Conservation (phyloP, 441 rosid genomes). For the Corymbia calophylla region DNA sequence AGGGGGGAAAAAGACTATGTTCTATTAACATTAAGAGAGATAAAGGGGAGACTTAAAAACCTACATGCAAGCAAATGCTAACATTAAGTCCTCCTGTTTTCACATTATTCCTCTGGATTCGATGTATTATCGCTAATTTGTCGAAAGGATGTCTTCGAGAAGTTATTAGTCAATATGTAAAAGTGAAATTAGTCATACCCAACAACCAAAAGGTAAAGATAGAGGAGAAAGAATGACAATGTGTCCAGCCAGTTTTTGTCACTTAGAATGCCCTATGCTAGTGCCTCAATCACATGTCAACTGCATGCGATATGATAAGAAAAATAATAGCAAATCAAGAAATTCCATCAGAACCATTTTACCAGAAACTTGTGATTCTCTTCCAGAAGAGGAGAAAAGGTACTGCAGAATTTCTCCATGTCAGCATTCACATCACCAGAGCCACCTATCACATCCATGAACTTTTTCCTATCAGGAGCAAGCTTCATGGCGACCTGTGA, state of each 20-base stretch:
- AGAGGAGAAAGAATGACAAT: neutral
- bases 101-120: neutral
- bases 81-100: neutral
- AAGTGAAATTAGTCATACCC: neutral
- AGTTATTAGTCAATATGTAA: neutral
- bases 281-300: neutral
- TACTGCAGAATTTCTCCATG: slow-evolving; percentile 76
- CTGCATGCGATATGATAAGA: neutral
- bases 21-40: neutral
- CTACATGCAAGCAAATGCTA: neutral
- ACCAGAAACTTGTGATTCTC: slow-evolving; percentile 94
- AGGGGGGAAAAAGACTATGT: neutral
- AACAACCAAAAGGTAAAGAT: neutral
- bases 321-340: neutral
- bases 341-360: neutral
- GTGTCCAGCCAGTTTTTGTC: neutral
- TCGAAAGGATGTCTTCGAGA: neutral
- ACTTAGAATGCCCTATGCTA: neutral
- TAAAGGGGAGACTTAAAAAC: neutral
- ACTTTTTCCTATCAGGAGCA: slow-evolving; percentile 94
- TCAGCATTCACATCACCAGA: slow-evolving; percentile 67
- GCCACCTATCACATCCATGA: slow-evolving; percentile 82
- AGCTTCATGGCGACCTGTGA: slow-evolving; percentile 86
- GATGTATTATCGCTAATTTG: neutral
- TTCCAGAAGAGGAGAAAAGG: slow-evolving; percentile 70